These are phyloP conservation scores for Calonectria crousiana DNA, from an alignment of 2,329 filamentous ascomycete species.

Conservation along the genomic window DNA sequence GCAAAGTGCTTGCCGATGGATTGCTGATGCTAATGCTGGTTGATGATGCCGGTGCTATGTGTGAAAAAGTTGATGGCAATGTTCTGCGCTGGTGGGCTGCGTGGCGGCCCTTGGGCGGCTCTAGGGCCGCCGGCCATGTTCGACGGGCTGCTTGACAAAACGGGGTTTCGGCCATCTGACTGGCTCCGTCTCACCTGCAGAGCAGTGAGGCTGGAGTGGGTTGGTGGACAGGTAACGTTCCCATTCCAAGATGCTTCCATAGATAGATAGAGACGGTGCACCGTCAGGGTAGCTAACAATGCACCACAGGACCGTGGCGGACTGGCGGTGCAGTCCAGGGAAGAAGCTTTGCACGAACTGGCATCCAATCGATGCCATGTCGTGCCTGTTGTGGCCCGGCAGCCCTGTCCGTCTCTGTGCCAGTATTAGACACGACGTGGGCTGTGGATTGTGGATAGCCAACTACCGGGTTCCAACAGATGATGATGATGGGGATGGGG, in stretches of 20 bases:
- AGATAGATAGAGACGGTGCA: constrained; percentile 25
- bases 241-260: constrained; percentile 31
- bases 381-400: constrained; percentile 18
- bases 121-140: constrained; percentile 16
- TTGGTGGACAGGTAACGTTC: constrained; percentile 30
- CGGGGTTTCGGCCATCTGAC: constrained; percentile 24
- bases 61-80: constrained; percentile 5
- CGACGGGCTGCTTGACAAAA: constrained; percentile 13
- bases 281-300: constrained; percentile 24
- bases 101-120: constrained; percentile 13
- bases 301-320: constrained; percentile 13
- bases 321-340: constrained; percentile 7
- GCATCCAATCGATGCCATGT: constrained; percentile 25
- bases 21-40: constrained; percentile 22
- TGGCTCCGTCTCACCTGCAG: constrained; percentile 39
- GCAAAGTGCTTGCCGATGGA: constrained; percentile 17
- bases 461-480: constrained; percentile 12
- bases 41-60: background rate
- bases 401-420: constrained; percentile 14
- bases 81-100: constrained; percentile 16
- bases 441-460: constrained; percentile 19
- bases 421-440: constrained; percentile 26
- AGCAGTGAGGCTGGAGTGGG: constrained; percentile 29
- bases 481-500: background rate
- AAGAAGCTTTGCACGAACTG: constrained; percentile 9